Evolutionary conservation across 345 rosid genomes (phyloP).

Genomic region (Jatropha curcas): DNA sequence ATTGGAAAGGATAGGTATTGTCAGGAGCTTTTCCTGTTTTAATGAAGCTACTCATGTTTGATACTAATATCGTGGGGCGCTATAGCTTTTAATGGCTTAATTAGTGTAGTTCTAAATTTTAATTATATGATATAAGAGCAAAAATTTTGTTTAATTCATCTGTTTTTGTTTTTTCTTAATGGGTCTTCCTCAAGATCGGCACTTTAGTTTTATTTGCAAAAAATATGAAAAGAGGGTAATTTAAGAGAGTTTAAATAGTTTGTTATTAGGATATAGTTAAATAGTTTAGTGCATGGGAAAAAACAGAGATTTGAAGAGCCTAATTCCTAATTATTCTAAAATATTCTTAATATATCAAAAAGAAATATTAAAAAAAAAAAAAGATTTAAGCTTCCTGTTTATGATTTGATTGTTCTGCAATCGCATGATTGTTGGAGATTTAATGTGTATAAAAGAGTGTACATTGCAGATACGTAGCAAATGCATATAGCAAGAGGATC

Average conservation of each 20-base stretch:
- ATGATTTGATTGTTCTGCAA: no score
- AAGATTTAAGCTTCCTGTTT: no score
- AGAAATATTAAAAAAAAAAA: no score
- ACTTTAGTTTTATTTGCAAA: neutral
- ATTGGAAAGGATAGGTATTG: constrained; percentile 32
- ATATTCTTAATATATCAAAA: no score
- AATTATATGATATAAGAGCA: neutral
- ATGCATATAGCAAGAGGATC: neutral
- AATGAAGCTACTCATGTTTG: constrained; percentile 59
- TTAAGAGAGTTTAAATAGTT: neutral
- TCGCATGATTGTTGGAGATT: neutral
- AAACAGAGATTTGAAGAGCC: no score
- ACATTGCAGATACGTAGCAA: neutral
- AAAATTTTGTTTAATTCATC: neutral
- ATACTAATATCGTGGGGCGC: constrained; percentile 58
- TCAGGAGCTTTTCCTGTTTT: constrained; percentile 70
- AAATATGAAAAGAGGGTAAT: no score
- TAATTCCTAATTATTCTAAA: no score
- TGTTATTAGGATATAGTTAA: neutral
- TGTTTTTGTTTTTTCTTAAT: neutral
- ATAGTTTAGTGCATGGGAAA: no score
- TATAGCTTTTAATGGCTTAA: constrained; percentile 44
- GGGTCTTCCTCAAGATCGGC: neutral
- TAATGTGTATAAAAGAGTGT: neutral
- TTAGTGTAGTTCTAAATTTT: constrained; percentile 6